phyloP scores from a whole-genome alignment of 768 basidiomycete genomes.

The Lyophyllum atratum region DNA sequence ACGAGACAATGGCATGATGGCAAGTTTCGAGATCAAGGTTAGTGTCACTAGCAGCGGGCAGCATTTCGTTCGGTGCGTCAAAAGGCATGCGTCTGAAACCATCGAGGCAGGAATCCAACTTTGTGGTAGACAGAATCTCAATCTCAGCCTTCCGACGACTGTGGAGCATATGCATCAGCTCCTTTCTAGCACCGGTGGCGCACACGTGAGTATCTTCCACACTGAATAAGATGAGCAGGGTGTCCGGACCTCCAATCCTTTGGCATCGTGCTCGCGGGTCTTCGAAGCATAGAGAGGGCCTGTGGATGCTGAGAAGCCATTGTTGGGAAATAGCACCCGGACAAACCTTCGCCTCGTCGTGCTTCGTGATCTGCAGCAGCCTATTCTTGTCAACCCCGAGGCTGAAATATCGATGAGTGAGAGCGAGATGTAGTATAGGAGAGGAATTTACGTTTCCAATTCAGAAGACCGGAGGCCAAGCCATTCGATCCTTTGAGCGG shows the following conservation, averaged over 20 bases:
- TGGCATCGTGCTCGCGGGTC: slow-evolving; percentile 45
- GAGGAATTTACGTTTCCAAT: slow-evolving; percentile 51
- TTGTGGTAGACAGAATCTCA: slow-evolving; percentile 55
- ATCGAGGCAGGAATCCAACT: not conserved
- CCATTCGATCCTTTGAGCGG: slow-evolving; percentile 74
- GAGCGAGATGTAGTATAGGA: not conserved
- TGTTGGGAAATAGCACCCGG: not conserved
- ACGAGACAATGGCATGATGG: not conserved
- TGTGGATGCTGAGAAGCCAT: slow-evolving; percentile 23
- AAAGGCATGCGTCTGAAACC: not conserved
- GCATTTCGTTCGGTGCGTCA: not conserved
- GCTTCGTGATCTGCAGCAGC: slow-evolving; percentile 66
- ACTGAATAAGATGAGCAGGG: slow-evolving; percentile 1
- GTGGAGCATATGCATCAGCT: slow-evolving; percentile 80
- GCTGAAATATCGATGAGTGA: slow-evolving; percentile 33
- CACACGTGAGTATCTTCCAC: slow-evolving; percentile 3
- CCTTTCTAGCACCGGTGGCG: slow-evolving; percentile 52
- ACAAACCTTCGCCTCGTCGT: slow-evolving; percentile 76
- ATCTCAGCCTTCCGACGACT: slow-evolving; percentile 91
- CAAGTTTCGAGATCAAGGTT: not conserved
- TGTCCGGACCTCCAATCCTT: slow-evolving; percentile 62
- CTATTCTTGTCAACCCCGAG: slow-evolving; percentile 59
- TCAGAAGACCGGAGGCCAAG: slow-evolving; percentile 77
- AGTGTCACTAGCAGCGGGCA: not conserved
- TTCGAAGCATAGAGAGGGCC: slow-evolving; percentile 66